Conservation (phyloP, 345 rosid species). For the Eutrema japonicum region DNA sequence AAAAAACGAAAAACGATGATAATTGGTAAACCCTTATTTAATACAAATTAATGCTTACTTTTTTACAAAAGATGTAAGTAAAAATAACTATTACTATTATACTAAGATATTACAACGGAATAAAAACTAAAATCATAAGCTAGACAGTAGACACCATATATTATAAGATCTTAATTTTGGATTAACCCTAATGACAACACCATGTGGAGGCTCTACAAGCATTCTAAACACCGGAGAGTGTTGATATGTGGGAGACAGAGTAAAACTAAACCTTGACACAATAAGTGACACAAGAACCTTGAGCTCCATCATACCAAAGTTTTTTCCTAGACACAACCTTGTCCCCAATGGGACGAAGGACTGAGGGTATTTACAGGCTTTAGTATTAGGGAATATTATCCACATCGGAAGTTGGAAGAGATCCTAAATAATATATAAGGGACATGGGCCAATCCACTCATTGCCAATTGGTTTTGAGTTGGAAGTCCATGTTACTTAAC, state of each 20-base stretch:
- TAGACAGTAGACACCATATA: not conserved
- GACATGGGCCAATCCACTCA: too few relatives aligned
- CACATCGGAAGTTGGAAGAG: too few relatives aligned
- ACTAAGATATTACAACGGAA: not conserved
- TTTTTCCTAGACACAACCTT: conserved; percentile 70
- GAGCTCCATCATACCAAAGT: conserved; percentile 71
- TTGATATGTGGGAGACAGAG: conserved; percentile 64
- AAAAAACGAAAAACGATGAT: too few relatives aligned
- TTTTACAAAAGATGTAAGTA: too few relatives aligned
- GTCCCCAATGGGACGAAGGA: conserved; percentile 73
- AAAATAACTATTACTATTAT: too few relatives aligned
- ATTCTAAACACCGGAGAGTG: conserved; percentile 71
- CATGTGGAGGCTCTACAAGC: conserved; percentile 78
- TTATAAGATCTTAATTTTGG: conserved; percentile 14
- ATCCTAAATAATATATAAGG: too few relatives aligned
- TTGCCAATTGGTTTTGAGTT: too few relatives aligned
- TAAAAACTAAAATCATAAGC: conserved; percentile 4
- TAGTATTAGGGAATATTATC: conserved; percentile 31
- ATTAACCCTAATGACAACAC: conserved; percentile 52
- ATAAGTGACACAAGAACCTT: conserved; percentile 63
- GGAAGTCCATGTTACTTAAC: too few relatives aligned
- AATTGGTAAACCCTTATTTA: too few relatives aligned
- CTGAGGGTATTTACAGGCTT: conserved; percentile 73
- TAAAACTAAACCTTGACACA: conserved; percentile 67
- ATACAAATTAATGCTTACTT: too few relatives aligned